These are phyloP conservation scores for Colletotrichum tropicale DNA, from an alignment of 2,329 filamentous ascomycete genomes.

Conservation along the genomic window DNA sequence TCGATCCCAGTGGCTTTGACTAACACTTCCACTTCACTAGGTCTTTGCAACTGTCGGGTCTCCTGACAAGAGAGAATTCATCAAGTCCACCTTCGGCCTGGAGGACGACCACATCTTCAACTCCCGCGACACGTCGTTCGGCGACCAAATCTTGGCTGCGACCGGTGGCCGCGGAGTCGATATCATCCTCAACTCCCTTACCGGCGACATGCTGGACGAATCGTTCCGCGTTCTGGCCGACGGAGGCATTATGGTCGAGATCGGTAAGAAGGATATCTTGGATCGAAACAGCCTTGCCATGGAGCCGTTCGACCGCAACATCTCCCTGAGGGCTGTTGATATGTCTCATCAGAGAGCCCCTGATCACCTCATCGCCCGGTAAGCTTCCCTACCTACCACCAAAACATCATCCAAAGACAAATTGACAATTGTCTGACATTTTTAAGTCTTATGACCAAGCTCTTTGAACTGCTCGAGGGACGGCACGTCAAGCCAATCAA, in stretches of 20 bases:
- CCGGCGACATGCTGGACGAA: slow-evolving; percentile 25
- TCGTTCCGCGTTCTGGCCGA: not conserved
- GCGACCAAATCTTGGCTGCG: not conserved
- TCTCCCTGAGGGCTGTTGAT: not conserved
- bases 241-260: slow-evolving; percentile 34
- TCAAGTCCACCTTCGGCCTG: slow-evolving; percentile 35
- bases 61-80: slow-evolving; percentile 7
- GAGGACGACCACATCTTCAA: not conserved
- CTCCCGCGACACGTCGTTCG: not conserved
- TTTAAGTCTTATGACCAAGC: slow-evolving; percentile 17
- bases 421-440: not conserved
- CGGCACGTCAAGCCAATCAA: not conserved
- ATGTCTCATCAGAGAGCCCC: not conserved
- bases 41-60: slow-evolving; percentile 40
- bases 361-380: not conserved
- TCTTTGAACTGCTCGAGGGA: not conserved
- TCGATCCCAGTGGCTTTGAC: not conserved
- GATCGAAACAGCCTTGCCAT: slow-evolving; percentile 30
- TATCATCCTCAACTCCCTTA: slow-evolving; percentile 19
- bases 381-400: fast-evolving
- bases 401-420: no score
- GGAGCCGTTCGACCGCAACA: not conserved
- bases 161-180: not conserved
- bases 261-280: slow-evolving; percentile 30
- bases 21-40: not conserved